Conservation (phyloP, 1,284 basidiomycete genomes). For the Mycena sp. region DNA sequence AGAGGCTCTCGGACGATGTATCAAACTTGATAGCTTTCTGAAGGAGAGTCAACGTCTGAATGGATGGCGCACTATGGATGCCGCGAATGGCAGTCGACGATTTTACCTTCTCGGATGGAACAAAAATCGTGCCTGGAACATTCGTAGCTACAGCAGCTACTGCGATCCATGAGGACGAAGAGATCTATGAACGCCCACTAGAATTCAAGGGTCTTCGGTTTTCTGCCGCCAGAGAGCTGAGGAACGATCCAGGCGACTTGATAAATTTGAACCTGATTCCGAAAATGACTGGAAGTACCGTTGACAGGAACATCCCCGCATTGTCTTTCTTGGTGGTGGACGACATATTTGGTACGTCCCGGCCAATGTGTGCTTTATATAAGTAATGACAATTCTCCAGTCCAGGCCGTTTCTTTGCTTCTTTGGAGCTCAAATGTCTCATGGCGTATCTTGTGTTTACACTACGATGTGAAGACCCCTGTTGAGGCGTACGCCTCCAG, state of each 20-base stretch:
- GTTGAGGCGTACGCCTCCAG: slow-evolving; percentile 48
- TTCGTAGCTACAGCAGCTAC: slow-evolving; percentile 43
- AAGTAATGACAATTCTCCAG: slow-evolving; percentile 31
- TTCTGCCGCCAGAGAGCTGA: slow-evolving; percentile 32
- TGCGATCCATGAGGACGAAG: slow-evolving; percentile 47
- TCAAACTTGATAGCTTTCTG: slow-evolving; percentile 52
- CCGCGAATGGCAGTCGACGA: slow-evolving; percentile 31
- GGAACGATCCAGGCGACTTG: slow-evolving; percentile 18
- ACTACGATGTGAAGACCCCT: slow-evolving; percentile 45
- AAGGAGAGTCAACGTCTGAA: slow-evolving; percentile 50
- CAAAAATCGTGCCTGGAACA: slow-evolving; percentile 49
- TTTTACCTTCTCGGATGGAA: slow-evolving; percentile 54
- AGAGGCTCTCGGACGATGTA: slow-evolving; percentile 43
- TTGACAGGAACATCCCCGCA: slow-evolving; percentile 43
- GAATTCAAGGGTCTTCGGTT: slow-evolving; percentile 53
- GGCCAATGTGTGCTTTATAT: too few relatives aligned
- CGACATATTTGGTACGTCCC: slow-evolving; percentile 53
- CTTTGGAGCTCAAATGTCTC: slow-evolving; percentile 44
- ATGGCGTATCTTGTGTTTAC: slow-evolving; percentile 47
- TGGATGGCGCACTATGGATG: slow-evolving; percentile 36
- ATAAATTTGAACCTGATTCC: not conserved
- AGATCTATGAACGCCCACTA: slow-evolving; percentile 42
- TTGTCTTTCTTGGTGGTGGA: slow-evolving; percentile 53
- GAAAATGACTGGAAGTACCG: slow-evolving; percentile 28
- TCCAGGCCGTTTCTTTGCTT: slow-evolving; percentile 50